Base-by-base conservation (phyloP, 116 monocot species). In the Trichopus zeylanicus region DNA sequence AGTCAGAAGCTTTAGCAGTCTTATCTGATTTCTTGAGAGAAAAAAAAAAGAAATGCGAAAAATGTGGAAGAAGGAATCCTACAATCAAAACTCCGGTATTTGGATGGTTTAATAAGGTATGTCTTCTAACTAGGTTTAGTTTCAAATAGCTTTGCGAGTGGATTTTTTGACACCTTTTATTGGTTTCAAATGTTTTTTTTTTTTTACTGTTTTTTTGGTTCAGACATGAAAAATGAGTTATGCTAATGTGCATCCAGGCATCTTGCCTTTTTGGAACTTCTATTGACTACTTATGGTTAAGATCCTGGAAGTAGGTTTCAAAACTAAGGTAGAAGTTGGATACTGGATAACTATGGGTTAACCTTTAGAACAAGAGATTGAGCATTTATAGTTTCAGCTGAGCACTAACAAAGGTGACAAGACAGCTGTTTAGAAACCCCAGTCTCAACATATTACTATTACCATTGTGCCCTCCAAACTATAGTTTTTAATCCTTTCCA, bases 81-180 rank as follows among this genome's bases (percentile, higher is more conserved):
- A 77, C 23, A 64, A 69, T 94, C 42, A 61, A 62, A 11, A 69
- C 64, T 33, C 89, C 80, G 22, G 51, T 58, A 23, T 76, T 75
- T 70, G 86, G 94, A 53, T 86, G 79, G 83, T 60, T 94, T 21
- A 78, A 73, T 63, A 83, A 77, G 89, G 94, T 90, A 76, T n/a
- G n/a, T n/a, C n/a, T n/a, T n/a, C n/a, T n/a, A n/a, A n/a, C n/a
- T n/a, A n/a, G n/a, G n/a, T 42, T 42, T 42, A 42, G 0, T 29
- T 30, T 15, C 12, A 26, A 18, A 55, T 30, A 18, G 15, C n/a
- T n/a, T n/a, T n/a, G n/a, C n/a, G n/a, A n/a, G n/a, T n/a, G 18
- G 12, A 55, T n/a, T 11, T 55, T 6, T 29, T 55, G 24, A 13
- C 61, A 33, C 26, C 9, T 18, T 10, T 7, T 0, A 18, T 46